Conservation (phyloP, 2,329 filamentous ascomycete genomes). For the Cladosporium cucumerinum region DNA sequence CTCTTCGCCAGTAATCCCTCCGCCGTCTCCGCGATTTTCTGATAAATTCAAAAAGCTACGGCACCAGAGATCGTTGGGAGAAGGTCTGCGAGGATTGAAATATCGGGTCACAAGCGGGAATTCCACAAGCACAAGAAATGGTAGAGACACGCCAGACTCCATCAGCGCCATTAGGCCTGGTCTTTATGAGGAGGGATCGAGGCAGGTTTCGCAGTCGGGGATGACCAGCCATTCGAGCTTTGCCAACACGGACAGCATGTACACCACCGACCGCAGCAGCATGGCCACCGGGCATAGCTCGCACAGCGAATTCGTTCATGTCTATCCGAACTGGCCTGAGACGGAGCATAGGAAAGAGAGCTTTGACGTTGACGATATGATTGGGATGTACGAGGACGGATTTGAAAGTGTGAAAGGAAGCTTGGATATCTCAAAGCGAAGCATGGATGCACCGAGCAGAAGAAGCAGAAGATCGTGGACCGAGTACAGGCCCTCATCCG, state of each 20-base stretch:
- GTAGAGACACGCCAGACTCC: conserved; percentile 17
- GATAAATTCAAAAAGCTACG: conserved; percentile 21
- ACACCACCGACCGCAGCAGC: conserved; percentile 78
- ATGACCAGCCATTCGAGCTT: conserved; percentile 58
- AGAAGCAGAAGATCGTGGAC: conserved; percentile 4
- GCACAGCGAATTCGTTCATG: conserved; percentile 65
- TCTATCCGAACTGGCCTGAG: conserved; percentile 27
- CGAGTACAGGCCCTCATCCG: conserved; percentile 11
- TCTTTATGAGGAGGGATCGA: conserved; percentile 24
- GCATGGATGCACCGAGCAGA: conserved; percentile 21
- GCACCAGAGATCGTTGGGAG: conserved; percentile 22
- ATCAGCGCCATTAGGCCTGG: conserved; percentile 22
- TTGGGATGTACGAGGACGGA: conserved; percentile 59
- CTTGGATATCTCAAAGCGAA: conserved; percentile 29
- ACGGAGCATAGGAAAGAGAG: conserved; percentile 24
- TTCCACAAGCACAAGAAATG: conserved; percentile 16
- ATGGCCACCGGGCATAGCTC: conserved; percentile 76
- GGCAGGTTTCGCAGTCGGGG: conserved; percentile 59
- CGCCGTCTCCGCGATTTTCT: conserved; percentile 17
- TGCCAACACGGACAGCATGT: conserved; percentile 50
- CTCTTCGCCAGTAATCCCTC: conserved; percentile 26
- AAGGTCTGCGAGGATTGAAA: conserved; percentile 28
- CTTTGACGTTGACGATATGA: conserved; percentile 54
- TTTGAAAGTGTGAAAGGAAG: conserved; percentile 41
- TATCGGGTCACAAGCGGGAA: conserved; percentile 21